Evolutionary conservation across 2,329 filamentous ascomycete species (phyloP).

Genomic region (Orbilia javanica): DNA sequence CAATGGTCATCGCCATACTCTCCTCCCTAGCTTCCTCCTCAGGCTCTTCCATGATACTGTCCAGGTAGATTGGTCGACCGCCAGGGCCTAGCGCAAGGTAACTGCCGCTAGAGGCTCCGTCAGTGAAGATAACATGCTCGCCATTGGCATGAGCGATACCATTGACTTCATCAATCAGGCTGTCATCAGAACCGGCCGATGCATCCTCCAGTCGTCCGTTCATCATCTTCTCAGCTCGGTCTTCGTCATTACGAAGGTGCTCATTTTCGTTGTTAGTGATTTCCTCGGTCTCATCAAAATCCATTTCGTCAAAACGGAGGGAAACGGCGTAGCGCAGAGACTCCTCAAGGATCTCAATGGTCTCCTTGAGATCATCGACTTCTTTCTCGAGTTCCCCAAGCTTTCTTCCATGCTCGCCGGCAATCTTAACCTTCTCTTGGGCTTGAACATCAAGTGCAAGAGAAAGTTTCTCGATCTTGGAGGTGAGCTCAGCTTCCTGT

Average conservation of each 20-base stretch:
- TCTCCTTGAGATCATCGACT: conserved; percentile 49
- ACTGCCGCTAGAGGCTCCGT: conserved; percentile 48
- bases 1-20: conserved; percentile 11
- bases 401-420: conserved; percentile 39
- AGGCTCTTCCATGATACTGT: conserved; percentile 56
- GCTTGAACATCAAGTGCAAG: conserved; percentile 23
- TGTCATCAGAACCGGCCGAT: conserved; percentile 46
- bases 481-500: conserved; percentile 19
- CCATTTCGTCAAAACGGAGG: conserved; percentile 29
- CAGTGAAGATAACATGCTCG: conserved; percentile 43
- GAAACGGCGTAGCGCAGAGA: conserved; percentile 49
- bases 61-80: conserved; percentile 40
- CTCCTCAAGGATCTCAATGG: conserved; percentile 52
- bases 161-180: conserved; percentile 55
- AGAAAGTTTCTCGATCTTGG: conserved; percentile 38
- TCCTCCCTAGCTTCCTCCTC: conserved; percentile 41
- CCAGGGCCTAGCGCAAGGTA: conserved; percentile 20
- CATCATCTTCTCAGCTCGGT: conserved; percentile 54
- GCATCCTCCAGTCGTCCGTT: conserved; percentile 55
- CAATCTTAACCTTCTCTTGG: conserved; percentile 38
- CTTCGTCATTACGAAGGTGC: conserved; percentile 36
- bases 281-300: conserved; percentile 25
- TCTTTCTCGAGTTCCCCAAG: conserved; percentile 45
- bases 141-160: conserved; percentile 24
- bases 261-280: conserved; percentile 18